Base-by-base conservation (phyloP, 164 flowering plant genomes). In the Umbellularia californica region DNA sequence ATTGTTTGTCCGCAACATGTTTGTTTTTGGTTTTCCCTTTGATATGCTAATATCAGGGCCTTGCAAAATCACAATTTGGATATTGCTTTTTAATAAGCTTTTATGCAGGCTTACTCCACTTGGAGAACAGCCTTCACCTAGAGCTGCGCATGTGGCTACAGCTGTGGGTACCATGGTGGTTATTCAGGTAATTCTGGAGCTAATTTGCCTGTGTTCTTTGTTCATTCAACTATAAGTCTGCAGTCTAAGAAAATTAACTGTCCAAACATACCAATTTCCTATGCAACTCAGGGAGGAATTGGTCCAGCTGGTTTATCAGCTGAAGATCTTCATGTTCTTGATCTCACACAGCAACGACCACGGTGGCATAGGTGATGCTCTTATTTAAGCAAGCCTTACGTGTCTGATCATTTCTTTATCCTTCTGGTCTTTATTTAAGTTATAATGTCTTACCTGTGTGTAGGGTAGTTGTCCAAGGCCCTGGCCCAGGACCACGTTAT, bases 101-200 rank as follows among this genome's bases (percentile, higher is more conserved):
- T 71, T 73, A 72, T 80, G 69, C 84, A 96, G 99, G 85, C 85
- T 96, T 35, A 88, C 85, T 75, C 98, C 99, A 51, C 85, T 86
- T 75, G 99, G 99, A 73, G 99, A 96, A 70, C 99, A 94, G 75
- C 99, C 99, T 22, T 92, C 99, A 35, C 98, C 98, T 20, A 89
- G 99, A 82, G 99, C 99, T 23, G 99, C 99, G 50, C 99, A 96
- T 83, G 99, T 92, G 68, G 99, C 98, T 68, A 93, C 98, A 79
- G 98, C 99, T 58, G 99, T 96, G 27, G 99, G 99, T 70, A 96
- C 99, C 58, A 96, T 96, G 99, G 99, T 96, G 51, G 99, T 96
- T 68, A 92, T 96, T 77, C 99, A 96, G 99, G 99, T 96, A 62
- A 78, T 80, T 22, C 25, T 68, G 71, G 19, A 51, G 13, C n/a